Conservation (phyloP, 441 rosid species). For the Corymbia calophylla region DNA sequence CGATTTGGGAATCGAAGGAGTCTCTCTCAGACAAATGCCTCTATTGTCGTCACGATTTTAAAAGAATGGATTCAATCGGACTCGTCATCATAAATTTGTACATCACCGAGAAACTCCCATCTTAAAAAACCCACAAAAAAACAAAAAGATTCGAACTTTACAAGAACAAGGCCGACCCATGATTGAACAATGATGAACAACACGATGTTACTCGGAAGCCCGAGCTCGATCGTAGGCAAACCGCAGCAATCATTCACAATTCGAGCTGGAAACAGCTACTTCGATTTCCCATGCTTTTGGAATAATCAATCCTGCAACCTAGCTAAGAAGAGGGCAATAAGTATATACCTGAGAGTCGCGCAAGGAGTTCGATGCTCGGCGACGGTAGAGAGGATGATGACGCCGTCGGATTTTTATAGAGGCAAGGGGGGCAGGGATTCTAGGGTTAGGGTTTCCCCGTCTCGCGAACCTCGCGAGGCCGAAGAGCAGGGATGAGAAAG, state of each 20-base stretch:
- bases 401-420: neutral
- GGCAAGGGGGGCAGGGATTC: neutral
- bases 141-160: neutral
- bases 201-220: neutral
- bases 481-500: neutral
- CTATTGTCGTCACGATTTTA: neutral
- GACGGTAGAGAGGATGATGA: rapidly evolving
- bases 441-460: neutral
- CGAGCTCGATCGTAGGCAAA: neutral
- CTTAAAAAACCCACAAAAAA: neutral
- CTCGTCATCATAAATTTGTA: neutral
- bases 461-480: neutral
- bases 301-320: neutral
- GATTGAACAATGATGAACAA: neutral
- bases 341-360: neutral
- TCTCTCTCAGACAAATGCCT: neutral
- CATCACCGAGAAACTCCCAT: neutral
- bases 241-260: neutral
- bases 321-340: neutral
- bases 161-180: neutral
- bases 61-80: neutral
- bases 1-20: neutral
- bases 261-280: neutral
- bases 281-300: neutral
- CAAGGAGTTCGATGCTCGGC: neutral